Evolutionary conservation across 768 basidiomycete species (phyloP).

Genomic region (Lentinula raphanica): DNA sequence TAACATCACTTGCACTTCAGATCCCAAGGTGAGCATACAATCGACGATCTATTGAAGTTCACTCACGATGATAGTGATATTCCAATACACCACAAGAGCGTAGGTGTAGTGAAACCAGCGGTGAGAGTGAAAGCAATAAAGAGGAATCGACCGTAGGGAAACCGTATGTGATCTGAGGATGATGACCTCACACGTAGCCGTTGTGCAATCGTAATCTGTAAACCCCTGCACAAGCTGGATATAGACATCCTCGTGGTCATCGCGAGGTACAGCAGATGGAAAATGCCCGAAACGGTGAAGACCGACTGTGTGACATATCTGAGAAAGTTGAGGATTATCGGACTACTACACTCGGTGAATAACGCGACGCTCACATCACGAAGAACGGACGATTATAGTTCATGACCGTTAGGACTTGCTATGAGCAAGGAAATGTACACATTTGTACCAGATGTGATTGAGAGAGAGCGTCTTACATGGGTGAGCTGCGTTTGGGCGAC

Average conservation of each 20-base stretch:
- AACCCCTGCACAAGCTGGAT: background rate
- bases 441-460: background rate
- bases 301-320: constrained; percentile 3
- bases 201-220: background rate
- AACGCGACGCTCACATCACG: background rate
- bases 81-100: background rate
- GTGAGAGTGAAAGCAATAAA: background rate
- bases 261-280: background rate
- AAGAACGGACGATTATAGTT: background rate
- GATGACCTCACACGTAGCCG: background rate
- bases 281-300: background rate
- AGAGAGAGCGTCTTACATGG: background rate
- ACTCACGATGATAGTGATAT: background rate
- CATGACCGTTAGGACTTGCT: background rate
- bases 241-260: background rate
- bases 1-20: constrained; percentile 2
- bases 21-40: too few relatives aligned
- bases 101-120: background rate
- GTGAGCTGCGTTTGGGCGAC: constrained; percentile 3
- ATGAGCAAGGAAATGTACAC: background rate
- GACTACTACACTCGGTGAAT: background rate
- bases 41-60: background rate
- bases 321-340: background rate
- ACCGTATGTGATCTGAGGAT: background rate
- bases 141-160: background rate